Evolutionary conservation across 2,329 filamentous ascomycete species (phyloP).

Genomic region (Fusarium sp.): DNA sequence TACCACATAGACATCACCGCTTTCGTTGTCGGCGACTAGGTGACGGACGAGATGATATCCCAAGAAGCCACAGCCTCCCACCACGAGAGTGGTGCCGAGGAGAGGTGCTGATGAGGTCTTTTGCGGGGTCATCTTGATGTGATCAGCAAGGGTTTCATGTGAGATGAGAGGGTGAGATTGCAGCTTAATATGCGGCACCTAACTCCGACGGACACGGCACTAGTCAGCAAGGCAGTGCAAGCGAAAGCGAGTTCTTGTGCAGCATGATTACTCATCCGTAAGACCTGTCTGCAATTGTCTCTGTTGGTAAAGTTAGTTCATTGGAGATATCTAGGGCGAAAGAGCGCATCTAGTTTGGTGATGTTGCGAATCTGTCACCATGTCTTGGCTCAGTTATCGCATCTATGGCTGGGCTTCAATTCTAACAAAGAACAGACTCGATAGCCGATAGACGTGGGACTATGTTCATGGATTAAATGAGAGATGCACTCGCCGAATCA

Average conservation of each 20-base stretch:
- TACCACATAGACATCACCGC: conserved; percentile 43
- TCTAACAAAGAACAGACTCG: background rate
- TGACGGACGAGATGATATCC: conserved; percentile 48
- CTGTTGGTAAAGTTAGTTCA: background rate
- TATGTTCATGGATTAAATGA: too few relatives aligned
- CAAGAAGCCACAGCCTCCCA: conserved; percentile 50
- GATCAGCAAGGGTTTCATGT: background rate
- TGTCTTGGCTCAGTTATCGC: background rate
- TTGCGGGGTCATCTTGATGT: background rate
- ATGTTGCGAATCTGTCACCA: background rate
- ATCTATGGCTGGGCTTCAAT: background rate
- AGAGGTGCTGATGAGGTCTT: background rate
- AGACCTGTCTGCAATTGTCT: background rate
- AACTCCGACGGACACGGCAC: background rate
- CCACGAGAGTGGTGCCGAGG: conserved; percentile 25
- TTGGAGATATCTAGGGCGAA: background rate
- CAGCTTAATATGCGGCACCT: background rate
- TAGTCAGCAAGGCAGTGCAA: background rate
- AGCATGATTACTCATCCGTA: background rate
- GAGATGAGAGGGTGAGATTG: background rate
- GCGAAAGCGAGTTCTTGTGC: background rate
- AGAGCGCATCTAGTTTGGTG: background rate
- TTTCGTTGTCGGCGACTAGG: conserved; percentile 38
- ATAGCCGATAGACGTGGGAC: too few relatives aligned
- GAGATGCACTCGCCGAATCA: too few relatives aligned